Conservation (phyloP, 2,329 filamentous ascomycete genomes). For the Trichoderma sp. region DNA sequence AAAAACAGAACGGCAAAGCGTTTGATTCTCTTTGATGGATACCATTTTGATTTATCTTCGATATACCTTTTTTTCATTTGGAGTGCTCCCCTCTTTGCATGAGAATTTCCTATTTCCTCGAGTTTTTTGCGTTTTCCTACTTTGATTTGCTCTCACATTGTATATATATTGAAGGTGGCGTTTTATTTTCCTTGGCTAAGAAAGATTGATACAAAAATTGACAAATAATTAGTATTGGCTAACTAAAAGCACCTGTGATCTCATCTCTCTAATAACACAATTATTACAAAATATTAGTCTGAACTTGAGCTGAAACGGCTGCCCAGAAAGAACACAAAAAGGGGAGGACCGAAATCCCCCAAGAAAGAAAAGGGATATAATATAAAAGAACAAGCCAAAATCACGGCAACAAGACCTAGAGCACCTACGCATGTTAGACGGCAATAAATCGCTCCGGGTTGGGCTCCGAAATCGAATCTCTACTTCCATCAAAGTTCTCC, state of each 20-base stretch:
- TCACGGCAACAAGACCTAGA: background rate
- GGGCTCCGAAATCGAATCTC: constrained; percentile 35
- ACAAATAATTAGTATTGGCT: background rate
- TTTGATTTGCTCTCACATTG: background rate
- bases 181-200: background rate
- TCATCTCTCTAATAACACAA: background rate
- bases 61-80: background rate
- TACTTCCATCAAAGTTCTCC: constrained; percentile 33
- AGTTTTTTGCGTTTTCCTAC: background rate
- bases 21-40: constrained; percentile 20
- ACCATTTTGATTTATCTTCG: constrained; percentile 14
- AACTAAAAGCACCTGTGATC: background rate
- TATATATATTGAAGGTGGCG: constrained; percentile 1
- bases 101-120: background rate
- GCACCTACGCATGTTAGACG: background rate
- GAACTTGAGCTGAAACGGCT: background rate
- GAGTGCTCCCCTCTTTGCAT: background rate
- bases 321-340: background rate
- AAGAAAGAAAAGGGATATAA: constrained; percentile 7
- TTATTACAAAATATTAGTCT: constrained; percentile 3
- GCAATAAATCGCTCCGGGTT: constrained; percentile 43
- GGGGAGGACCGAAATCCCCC: background rate
- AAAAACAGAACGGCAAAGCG: constrained; percentile 3
- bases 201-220: background rate
- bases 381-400: background rate